Percentiles rank a stretch among this genome's conserved stretches.
phyloP scores from a whole-genome alignment of 768 basidiomycete species.

The Leccinum olivaceopallidum region DNA sequence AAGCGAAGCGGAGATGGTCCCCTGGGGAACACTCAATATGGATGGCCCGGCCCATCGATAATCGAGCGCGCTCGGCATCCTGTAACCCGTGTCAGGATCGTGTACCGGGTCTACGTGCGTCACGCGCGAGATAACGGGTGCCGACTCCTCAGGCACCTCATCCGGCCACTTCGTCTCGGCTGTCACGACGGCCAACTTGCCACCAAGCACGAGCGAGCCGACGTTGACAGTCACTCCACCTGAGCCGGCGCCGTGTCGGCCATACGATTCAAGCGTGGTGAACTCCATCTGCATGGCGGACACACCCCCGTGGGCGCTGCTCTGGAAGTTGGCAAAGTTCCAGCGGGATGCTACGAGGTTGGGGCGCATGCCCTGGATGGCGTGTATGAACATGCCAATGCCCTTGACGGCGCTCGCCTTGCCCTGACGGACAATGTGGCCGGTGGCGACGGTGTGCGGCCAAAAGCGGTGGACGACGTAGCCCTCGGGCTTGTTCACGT shows the following conservation, averaged over 20 bases:
- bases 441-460: conserved; percentile 65
- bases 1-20: conserved; percentile 56
- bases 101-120: conserved; percentile 57
- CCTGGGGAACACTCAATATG: conserved; percentile 49
- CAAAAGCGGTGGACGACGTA: conserved; percentile 92
- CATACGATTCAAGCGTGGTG: conserved; percentile 77
- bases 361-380: conserved; percentile 98
- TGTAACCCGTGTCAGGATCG: conserved; percentile 84
- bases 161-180: conserved; percentile 79
- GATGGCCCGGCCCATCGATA: conserved; percentile 83
- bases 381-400: conserved; percentile 87
- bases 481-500: conserved; percentile 69
- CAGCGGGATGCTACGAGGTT: conserved; percentile 90
- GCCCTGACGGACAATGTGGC: conserved; percentile 69
- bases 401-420: conserved; percentile 57
- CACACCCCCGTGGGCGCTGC: conserved; percentile 66
- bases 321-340: conserved; percentile 96
- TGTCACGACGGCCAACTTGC: conserved; percentile 74
- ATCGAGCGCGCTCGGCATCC: conserved; percentile 62
- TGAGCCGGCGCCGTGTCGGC: conserved; percentile 75
- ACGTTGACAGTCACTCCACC: conserved; percentile 85
- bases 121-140: conserved; percentile 61
- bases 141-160: conserved; percentile 49
- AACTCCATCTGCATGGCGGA: conserved; percentile 97
- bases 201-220: conserved; percentile 80